Evolutionary conservation across 805 yeast species (phyloP).

Genomic region (Saccharomycopsis sp.): DNA sequence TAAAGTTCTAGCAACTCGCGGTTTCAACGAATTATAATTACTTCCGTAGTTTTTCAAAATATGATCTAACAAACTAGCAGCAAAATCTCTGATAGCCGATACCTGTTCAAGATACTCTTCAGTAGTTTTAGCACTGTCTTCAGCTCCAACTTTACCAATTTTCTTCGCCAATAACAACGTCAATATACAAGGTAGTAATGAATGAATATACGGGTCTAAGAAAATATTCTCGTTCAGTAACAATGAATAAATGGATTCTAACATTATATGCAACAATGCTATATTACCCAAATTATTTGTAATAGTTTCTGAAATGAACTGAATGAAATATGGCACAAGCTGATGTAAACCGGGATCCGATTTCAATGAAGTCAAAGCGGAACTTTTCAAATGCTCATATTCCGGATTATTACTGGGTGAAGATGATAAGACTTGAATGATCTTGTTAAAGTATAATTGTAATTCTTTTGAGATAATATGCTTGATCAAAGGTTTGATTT

Average conservation of each 20-base stretch:
- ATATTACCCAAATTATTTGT: conserved; percentile 78
- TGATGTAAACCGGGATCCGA: conserved; percentile 97
- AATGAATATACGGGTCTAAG: conserved; percentile 92
- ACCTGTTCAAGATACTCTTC: conserved; percentile 33
- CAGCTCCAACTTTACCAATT: conserved; percentile 45
- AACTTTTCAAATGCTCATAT: conserved; percentile 55
- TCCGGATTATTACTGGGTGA: conserved; percentile 28
- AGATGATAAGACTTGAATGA: conserved; percentile 63
- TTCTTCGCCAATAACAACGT: conserved; percentile 85
- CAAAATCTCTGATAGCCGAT: conserved; percentile 74
- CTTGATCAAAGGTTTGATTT: conserved; percentile 84
- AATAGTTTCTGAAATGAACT: conserved; percentile 91
- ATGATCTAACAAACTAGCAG: conserved; percentile 74
- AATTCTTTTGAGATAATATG: conserved; percentile 93
- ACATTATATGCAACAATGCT: conserved; percentile 68
- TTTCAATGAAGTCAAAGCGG: conserved; percentile 78
- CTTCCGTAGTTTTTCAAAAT: conserved; percentile 77
- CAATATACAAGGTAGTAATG: conserved; percentile 92
- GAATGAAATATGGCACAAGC: conserved; percentile 91
- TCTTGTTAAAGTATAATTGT: conserved; percentile 88
- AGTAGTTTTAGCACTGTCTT: conserved; percentile 19
- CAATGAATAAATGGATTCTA: conserved; percentile 81
- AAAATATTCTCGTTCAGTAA: conserved; percentile 78
- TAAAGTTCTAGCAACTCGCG: conserved; percentile 88
- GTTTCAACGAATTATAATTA: conserved; percentile 81